Evolutionary conservation across 2,329 filamentous ascomycete species (phyloP).

Genomic region (Fusarium hostae): DNA sequence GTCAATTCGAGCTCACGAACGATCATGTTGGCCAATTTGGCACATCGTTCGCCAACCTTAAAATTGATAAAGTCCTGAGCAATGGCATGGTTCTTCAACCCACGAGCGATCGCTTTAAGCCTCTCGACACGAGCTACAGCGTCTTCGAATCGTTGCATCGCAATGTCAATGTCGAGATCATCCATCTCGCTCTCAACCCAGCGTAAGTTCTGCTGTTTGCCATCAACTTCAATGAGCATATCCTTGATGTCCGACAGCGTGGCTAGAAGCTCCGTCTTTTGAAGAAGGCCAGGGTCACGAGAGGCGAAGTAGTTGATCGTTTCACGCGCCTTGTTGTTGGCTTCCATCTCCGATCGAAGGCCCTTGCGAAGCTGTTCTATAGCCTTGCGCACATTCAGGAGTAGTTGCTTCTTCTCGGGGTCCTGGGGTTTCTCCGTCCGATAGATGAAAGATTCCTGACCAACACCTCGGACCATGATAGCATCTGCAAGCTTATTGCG

Average conservation of each 20-base stretch:
- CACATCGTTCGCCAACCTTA: conserved; percentile 88
- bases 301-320: conserved; percentile 88
- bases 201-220: conserved; percentile 93
- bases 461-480: conserved; percentile 87
- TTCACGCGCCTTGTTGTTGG: conserved; percentile 84
- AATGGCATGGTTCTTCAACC: conserved; percentile 84
- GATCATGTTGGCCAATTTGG: conserved; percentile 79
- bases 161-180: conserved; percentile 94
- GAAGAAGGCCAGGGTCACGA: conserved; percentile 78
- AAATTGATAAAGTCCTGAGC: conserved; percentile 93
- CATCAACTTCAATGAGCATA: conserved; percentile 94
- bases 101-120: conserved; percentile 80
- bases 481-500: conserved; percentile 80
- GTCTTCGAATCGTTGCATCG: conserved; percentile 86
- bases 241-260: conserved; percentile 82
- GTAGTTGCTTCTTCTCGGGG: conserved; percentile 80
- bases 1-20: conserved; percentile 81
- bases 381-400: conserved; percentile 91
- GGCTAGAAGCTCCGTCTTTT: conserved; percentile 84
- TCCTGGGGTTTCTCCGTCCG: conserved; percentile 85
- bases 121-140: conserved; percentile 88
- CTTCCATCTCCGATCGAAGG: conserved; percentile 86
- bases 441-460: conserved; percentile 93
- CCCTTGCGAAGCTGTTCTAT: conserved; percentile 91
- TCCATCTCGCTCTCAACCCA: conserved; percentile 97